phyloP scores from a whole-genome alignment of 257 asterid genomes.

The Rauvolfia tetraphylla region DNA sequence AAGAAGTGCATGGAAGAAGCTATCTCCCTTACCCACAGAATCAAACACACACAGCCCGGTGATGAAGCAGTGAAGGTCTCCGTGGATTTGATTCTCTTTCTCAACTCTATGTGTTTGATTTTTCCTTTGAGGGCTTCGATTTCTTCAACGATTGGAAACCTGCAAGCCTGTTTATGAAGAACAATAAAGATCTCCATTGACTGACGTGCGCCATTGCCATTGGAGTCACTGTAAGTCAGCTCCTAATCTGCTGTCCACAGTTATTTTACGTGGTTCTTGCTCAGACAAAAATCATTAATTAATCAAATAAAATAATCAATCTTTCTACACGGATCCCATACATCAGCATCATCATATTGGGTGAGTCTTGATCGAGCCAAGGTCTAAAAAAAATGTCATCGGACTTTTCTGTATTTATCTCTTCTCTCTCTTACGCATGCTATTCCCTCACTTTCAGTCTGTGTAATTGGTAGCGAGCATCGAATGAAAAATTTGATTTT shows the following conservation, averaged over 20 bases:
- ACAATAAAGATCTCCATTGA: slow-evolving; percentile 11
- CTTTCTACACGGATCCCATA: slow-evolving; percentile 23
- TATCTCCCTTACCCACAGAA: neutral
- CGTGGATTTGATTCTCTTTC: slow-evolving; percentile 7
- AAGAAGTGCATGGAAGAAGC: neutral
- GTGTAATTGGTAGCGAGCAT: neutral
- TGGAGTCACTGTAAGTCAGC: slow-evolving; percentile 59
- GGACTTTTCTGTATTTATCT: neutral
- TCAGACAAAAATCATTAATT: neutral
- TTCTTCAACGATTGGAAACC: slow-evolving; percentile 19
- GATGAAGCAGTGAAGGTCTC: neutral
- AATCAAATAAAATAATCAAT: slow-evolving; percentile 5
- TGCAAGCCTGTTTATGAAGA: neutral
- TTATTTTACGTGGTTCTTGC: neutral
- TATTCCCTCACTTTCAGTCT: neutral
- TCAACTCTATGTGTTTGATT: neutral
- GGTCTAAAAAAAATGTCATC: slow-evolving; percentile 14
- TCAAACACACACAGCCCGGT: neutral
- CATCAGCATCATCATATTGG: neutral
- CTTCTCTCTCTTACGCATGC: neutral
- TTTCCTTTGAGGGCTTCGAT: slow-evolving; percentile 3
- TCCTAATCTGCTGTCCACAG: slow-evolving; percentile 33
- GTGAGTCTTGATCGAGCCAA: neutral
- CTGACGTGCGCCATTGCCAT: slow-evolving; percentile 31
- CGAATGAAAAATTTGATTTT: too few relatives aligned